Evolutionary conservation across 345 rosid genomes (phyloP), one percentile per base, ranked within the genome.

Genomic region (Salix dunnii): DNA sequence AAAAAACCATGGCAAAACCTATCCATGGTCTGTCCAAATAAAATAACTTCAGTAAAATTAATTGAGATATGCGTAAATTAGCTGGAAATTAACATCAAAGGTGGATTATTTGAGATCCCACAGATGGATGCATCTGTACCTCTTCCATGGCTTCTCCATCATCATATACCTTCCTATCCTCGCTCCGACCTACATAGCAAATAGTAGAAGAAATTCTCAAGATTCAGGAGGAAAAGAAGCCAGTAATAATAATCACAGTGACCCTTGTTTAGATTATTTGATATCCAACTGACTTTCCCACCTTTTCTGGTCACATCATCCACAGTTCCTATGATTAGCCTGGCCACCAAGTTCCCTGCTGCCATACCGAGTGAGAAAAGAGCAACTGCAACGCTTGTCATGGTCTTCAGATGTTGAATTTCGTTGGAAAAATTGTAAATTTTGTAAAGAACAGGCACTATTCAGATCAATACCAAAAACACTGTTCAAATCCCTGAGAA

Each of bases 231-330:
- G 0, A 84, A 35, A 49, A 88, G 82, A 6, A 87, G n/a, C 90
- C 93, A 87, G 49, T 88, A 87, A 71, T 87, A 90, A 53, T 85
- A 85, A 55, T 90, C 93, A 48, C 78, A 87, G 68, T 74, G 91
- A 25, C 85, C 89, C 70, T 46, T 58, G 49, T 90, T 87, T 9
- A 87, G 64, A 74, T 86, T 82, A 53, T 33, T 73, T 6, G 88
- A 76, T 14, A 88, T 79, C 93, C 91, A 90, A 33, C 89, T 87
- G 30, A 11, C 80, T n/a, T 63, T 65, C 61, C 82, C 84, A 3
- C 72, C 68, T 5, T 23, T 73, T 21, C 17, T 65, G 0, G 84
- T 88, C 68, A 36, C 63, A 27, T 9, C 20, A 43, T 76, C 61
- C 60, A 88, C 2, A 20, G 79, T 70, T 3, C 16, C 35, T 46